Conservation (phyloP, 495 filamentous ascomycete genomes). For the Xylaria castorea region DNA sequence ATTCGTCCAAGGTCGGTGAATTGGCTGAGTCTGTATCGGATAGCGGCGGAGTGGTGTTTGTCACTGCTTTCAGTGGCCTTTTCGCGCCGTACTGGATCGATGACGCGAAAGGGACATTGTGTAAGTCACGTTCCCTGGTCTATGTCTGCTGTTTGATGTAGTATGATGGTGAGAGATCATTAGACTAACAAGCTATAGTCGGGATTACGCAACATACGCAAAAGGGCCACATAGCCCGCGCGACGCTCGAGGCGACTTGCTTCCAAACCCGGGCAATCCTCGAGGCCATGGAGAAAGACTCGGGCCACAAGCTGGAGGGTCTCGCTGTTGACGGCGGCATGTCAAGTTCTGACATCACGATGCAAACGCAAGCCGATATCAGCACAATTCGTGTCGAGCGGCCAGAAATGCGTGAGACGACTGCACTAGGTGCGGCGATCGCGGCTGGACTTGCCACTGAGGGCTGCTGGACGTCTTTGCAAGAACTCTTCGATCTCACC, state of each 20-base stretch:
- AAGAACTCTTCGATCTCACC: constrained; percentile 74
- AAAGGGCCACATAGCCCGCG: constrained; percentile 89
- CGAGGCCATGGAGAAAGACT: constrained; percentile 94
- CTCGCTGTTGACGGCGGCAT: constrained; percentile 94
- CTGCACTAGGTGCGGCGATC: constrained; percentile 91
- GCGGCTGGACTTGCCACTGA: constrained; percentile 84
- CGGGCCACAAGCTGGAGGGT: constrained; percentile 73
- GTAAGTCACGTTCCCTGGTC: constrained; percentile 51
- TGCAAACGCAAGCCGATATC: constrained; percentile 96
- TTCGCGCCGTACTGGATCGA: constrained; percentile 99
- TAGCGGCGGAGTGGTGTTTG: constrained; percentile 90
- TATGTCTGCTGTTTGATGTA: background rate
- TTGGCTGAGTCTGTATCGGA: constrained; percentile 84
- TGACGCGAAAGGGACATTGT: constrained; percentile 89
- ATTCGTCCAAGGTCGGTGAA: constrained; percentile 81
- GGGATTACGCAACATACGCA: constrained; percentile 93
- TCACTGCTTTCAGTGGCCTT: constrained; percentile 93
- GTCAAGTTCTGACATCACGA: constrained; percentile 91
- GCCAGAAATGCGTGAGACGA: constrained; percentile 92
- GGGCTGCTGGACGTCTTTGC: constrained; percentile 79
- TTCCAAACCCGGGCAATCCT: constrained; percentile 96
- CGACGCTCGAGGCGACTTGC: constrained; percentile 93
- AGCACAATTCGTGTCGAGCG: constrained; percentile 87
- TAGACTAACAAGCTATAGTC: constrained; percentile 52
- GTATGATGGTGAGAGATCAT: background rate